Percentiles rank a stretch among this genome's conserved stretches.
These are phyloP conservation scores for Talaromyces sp. DNA, from an alignment of 2,329 filamentous ascomycete genomes.

Conservation along the genomic window DNA sequence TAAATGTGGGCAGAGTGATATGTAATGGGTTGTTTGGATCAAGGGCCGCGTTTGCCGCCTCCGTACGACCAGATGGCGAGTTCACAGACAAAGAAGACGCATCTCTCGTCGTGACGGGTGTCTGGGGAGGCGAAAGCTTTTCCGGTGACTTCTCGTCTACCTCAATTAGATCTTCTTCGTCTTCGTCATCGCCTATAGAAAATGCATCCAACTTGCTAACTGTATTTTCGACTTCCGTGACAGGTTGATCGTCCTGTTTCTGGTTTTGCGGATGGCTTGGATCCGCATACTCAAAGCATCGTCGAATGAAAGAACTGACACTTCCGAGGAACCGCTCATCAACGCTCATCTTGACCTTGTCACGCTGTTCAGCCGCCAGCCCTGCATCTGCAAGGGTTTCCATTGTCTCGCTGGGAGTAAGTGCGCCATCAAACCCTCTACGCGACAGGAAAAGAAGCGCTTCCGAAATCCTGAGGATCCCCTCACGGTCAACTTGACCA, in stretches of 20 bases:
- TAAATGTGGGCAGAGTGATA: conserved; percentile 94
- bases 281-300: conserved; percentile 97
- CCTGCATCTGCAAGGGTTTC: conserved; percentile 45
- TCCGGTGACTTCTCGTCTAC: conserved; percentile 28
- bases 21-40: conserved; percentile 90
- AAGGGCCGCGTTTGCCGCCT: conserved; percentile 80
- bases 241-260: conserved; percentile 20
- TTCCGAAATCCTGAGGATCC: conserved; percentile 90
- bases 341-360: conserved; percentile 51
- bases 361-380: conserved; percentile 28
- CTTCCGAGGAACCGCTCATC: conserved; percentile 89
- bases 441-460: conserved; percentile 87
- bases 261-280: conserved; percentile 70
- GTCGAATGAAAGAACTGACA: conserved; percentile 89
- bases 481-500: conserved; percentile 88
- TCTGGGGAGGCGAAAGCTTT: conserved; percentile 22
- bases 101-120: conserved; percentile 27
- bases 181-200: conserved; percentile 68
- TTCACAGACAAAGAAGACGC: conserved; percentile 36
- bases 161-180: conserved; percentile 47
- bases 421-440: conserved; percentile 71
- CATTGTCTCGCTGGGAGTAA: conserved; percentile 60
- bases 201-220: conserved; percentile 55
- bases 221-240: conserved; percentile 27
- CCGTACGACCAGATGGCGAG: conserved; percentile 47